phyloP scores from a whole-genome alignment of 805 yeast genomes.

The Candida sonorensis region DNA sequence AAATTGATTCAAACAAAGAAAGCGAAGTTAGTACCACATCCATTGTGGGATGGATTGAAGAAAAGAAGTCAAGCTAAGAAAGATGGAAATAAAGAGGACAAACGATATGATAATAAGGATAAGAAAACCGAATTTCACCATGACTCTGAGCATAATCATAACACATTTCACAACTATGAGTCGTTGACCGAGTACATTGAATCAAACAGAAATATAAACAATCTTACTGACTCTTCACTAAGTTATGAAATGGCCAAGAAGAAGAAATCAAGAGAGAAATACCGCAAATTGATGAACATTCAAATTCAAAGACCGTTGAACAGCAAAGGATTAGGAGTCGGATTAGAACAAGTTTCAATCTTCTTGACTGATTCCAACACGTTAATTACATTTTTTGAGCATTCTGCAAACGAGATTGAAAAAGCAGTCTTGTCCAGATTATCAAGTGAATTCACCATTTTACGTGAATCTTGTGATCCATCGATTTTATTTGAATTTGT shows the following conservation, averaged over 20 bases:
- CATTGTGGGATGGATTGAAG: conserved; percentile 2
- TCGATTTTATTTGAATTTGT: conserved; percentile 48
- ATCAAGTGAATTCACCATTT: conserved; percentile 36
- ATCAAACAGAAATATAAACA: conserved; percentile 23
- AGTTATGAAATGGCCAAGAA: conserved; percentile 7
- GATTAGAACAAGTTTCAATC: conserved; percentile 50
- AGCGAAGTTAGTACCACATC: conserved; percentile 2
- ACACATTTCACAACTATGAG: background rate
- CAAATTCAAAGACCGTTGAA: conserved; percentile 40
- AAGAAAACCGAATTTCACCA: too few species aligned
- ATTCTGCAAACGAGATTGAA: conserved; percentile 46
- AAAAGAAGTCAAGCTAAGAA: background rate
- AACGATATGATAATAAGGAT: background rate
- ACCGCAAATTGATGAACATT: conserved; percentile 25
- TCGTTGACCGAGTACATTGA: conserved; percentile 17
- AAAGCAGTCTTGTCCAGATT: conserved; percentile 44
- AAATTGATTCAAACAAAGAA: conserved; percentile 32
- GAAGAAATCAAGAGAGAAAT: conserved; percentile 10
- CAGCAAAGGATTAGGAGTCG: conserved; percentile 36
- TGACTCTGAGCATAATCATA: too few species aligned
- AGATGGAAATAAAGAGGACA: background rate
- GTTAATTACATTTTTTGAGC: conserved; percentile 51
- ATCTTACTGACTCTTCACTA: conserved; percentile 28
- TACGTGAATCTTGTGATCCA: conserved; percentile 46
- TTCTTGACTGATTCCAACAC: conserved; percentile 39